A percentile compares a stretch with the other conserved stretches of the same genome.
These are phyloP conservation scores for Caryopteris hybrid DNA, from an alignment of 305 asterid species.

Conservation along the genomic window DNA sequence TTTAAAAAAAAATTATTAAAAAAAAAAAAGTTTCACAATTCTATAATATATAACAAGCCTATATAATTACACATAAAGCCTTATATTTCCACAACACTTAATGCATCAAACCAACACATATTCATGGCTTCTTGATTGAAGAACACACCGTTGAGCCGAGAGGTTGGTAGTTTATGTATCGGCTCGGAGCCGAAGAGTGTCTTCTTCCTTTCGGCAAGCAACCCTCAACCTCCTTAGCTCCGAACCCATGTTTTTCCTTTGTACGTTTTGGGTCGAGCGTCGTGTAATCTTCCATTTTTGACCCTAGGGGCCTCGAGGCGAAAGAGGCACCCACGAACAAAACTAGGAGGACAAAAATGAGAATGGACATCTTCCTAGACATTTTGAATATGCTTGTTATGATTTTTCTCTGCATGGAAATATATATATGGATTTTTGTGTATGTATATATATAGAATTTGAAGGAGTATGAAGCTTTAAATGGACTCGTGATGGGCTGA, in stretches of 20 bases:
- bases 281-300: constrained; percentile 21
- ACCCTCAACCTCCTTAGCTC: constrained; percentile 21
- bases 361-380: constrained; percentile 21
- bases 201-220: constrained; percentile 41
- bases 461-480: constrained; percentile 22
- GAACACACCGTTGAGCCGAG: constrained; percentile 21
- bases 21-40: neutral
- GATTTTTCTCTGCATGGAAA: constrained; percentile 22
- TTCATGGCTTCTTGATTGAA: constrained; percentile 27
- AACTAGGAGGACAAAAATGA: constrained; percentile 21
- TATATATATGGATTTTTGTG: neutral
- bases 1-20: neutral
- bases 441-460: constrained; percentile 13
- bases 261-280: constrained; percentile 19
- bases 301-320: constrained; percentile 26
- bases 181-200: constrained; percentile 39
- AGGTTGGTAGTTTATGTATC: constrained; percentile 35
- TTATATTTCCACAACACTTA: constrained; percentile 1
- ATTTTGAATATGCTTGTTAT: constrained; percentile 12
- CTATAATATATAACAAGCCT: neutral
- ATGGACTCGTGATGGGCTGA: constrained; percentile 34
- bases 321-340: constrained; percentile 8
- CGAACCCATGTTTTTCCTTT: constrained; percentile 5
- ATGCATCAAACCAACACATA: neutral
- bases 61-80: constrained; percentile 2